Percentiles rank a stretch among this genome's conserved stretches.
Evolutionary conservation across 2,329 filamentous ascomycete genomes (phyloP).

Genomic region (Botryotinia calthae): DNA sequence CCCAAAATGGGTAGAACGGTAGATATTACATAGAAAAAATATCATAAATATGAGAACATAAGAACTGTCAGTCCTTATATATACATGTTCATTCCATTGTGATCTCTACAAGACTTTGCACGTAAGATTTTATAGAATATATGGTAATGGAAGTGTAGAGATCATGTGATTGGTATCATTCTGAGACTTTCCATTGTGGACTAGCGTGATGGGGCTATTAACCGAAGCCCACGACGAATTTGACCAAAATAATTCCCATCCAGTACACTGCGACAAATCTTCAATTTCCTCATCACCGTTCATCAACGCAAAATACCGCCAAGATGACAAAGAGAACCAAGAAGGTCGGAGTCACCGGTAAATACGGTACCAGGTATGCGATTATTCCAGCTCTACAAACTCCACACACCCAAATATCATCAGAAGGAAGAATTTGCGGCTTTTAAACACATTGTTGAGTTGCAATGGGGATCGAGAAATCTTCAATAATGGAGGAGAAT

Average conservation of each 20-base stretch:
- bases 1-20: not conserved
- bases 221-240: slow-evolving; percentile 21
- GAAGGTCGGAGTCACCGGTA: slow-evolving; percentile 98
- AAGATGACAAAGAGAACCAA: slow-evolving; percentile 95
- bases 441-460: not conserved
- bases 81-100: not conserved
- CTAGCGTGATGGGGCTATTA: slow-evolving; percentile 20
- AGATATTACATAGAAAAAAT: not conserved
- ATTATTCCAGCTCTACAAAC: slow-evolving; percentile 31
- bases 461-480: not conserved
- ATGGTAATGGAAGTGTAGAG: not conserved
- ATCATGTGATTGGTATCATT: not conserved
- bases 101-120: not conserved
- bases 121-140: not conserved
- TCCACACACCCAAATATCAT: not conserved
- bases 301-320: slow-evolving; percentile 44
- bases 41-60: not conserved
- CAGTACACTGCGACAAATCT: slow-evolving; percentile 23
- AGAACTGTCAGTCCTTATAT: not conserved
- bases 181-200: not conserved
- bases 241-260: slow-evolving; percentile 27
- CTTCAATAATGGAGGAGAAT: not conserved
- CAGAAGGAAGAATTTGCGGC: not conserved
- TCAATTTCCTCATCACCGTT: slow-evolving; percentile 28
- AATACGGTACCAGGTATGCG: slow-evolving; percentile 93